A percentile compares a stretch with the other conserved stretches of the same genome.
Conservation (phyloP, 257 asterid species). For the Solanum etuberosum region DNA sequence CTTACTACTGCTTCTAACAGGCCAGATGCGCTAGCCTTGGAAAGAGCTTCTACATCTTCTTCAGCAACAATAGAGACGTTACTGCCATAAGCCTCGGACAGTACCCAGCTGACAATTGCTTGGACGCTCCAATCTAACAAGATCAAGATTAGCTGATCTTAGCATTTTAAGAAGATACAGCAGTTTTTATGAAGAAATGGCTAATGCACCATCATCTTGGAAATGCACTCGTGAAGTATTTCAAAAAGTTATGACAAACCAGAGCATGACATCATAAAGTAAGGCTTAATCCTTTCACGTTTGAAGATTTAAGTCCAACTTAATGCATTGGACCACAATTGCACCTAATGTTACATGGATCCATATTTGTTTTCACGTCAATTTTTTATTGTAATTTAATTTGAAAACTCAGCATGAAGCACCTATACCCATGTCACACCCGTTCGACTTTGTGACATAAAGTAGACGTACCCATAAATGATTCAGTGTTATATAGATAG, state of each 20-base stretch:
- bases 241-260: neutral
- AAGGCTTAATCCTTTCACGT: neutral
- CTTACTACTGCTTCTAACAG: slow-evolving; percentile 35
- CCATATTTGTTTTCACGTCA: neutral
- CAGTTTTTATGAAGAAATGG: neutral
- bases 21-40: slow-evolving; percentile 27
- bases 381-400: neutral
- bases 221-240: neutral
- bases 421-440: neutral
- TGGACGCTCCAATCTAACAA: slow-evolving; percentile 91
- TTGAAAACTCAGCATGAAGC: neutral
- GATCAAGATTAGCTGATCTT: slow-evolving; percentile 25
- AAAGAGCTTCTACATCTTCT: slow-evolving; percentile 60
- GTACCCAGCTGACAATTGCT: slow-evolving; percentile 74
- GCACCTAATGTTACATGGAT: neutral
- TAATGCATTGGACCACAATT: neutral
- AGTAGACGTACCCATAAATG: neutral
- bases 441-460: neutral
- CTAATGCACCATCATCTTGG: neutral
- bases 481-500: neutral
- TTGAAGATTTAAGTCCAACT: neutral
- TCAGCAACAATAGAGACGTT: slow-evolving; percentile 59
- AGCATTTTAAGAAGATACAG: slow-evolving; percentile 1
- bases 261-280: neutral
- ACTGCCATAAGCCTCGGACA: slow-evolving; percentile 44